Percentiles rank a stretch among this genome's conserved stretches.
These are phyloP conservation scores for Sporothrix pseudoabietina DNA, from an alignment of 2,329 filamentous ascomycete genomes.

Conservation along the genomic window DNA sequence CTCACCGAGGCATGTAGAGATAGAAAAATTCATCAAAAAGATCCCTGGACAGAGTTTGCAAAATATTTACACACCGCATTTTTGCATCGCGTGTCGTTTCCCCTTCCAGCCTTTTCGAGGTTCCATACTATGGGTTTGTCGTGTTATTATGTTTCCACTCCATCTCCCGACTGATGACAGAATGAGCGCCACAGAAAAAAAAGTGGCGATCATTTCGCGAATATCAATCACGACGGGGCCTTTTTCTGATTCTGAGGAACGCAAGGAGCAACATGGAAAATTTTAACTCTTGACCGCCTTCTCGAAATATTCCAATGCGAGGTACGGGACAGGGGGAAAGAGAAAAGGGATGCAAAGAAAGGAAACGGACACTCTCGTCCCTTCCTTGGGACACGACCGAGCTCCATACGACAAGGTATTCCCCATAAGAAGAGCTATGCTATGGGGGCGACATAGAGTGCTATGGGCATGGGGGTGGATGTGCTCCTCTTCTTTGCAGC, in stretches of 20 bases:
- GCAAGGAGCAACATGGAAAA: background rate
- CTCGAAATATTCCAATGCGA: constrained; percentile 16
- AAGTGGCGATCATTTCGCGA: constrained; percentile 20
- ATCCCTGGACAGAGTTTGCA: background rate
- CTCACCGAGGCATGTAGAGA: constrained; percentile 16
- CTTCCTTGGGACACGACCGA: constrained; percentile 8
- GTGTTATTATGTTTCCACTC: background rate
- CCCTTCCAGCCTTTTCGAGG: background rate
- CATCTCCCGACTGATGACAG: background rate
- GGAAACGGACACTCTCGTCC: background rate
- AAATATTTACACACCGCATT: constrained; percentile 14
- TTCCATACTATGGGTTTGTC: background rate
- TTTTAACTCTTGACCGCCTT: constrained; percentile 24
- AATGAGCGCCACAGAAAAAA: background rate
- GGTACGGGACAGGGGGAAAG: constrained; percentile 4
- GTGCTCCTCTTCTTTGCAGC: constrained; percentile 3
- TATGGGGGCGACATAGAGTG: background rate
- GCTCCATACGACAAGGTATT: background rate
- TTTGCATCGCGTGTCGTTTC: background rate
- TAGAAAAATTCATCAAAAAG: background rate
- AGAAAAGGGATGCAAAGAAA: background rate
- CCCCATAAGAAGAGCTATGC: constrained; percentile 7
- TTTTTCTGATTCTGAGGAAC: constrained; percentile 13
- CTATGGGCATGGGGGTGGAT: constrained; percentile 7
- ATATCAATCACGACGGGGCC: constrained; percentile 22